phyloP scores from a whole-genome alignment of 306 rosid species.

The Sphenostylis stenocarpa region DNA sequence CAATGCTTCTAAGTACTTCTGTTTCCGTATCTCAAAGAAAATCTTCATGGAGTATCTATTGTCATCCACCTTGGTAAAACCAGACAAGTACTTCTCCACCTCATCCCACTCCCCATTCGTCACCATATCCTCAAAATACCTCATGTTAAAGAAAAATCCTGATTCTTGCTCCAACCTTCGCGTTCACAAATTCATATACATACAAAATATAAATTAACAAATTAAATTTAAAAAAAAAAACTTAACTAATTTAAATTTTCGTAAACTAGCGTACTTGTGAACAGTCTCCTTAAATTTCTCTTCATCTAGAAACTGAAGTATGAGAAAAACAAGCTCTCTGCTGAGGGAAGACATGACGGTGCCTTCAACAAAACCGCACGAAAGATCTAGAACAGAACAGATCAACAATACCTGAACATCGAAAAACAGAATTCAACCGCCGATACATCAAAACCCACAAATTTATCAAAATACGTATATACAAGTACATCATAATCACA shows the following conservation, averaged over 20 bases:
- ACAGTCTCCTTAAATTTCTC: constrained; percentile 98
- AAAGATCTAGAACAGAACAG: constrained; percentile 58
- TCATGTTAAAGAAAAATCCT: constrained; percentile 95
- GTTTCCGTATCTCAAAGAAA: constrained; percentile 97
- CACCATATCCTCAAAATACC: constrained; percentile 97
- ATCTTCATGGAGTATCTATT: constrained; percentile 99
- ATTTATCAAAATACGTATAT: not conserved
- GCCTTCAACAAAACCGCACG: constrained; percentile 32
- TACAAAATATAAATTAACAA: constrained; percentile 16
- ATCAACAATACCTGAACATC: constrained; percentile 57
- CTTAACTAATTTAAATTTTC: not conserved
- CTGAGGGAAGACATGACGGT: constrained; percentile 92
- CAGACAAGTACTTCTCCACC: constrained; percentile 96
- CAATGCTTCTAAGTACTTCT: constrained; percentile 94
- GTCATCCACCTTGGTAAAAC: constrained; percentile 98
- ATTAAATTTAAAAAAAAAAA: not conserved
- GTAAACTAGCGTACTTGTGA: constrained; percentile 63
- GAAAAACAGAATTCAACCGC: constrained; percentile 39
- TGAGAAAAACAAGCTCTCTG: constrained; percentile 98
- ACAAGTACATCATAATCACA: constrained; percentile 15
- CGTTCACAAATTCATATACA: constrained; percentile 44
- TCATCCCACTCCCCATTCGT: constrained; percentile 99
- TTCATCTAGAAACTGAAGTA: constrained; percentile 99
- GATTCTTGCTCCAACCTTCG: constrained; percentile 99
- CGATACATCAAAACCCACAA: not conserved